Conservation (phyloP, 2,329 filamentous ascomycete species). For the Botrytis medusae region DNA sequence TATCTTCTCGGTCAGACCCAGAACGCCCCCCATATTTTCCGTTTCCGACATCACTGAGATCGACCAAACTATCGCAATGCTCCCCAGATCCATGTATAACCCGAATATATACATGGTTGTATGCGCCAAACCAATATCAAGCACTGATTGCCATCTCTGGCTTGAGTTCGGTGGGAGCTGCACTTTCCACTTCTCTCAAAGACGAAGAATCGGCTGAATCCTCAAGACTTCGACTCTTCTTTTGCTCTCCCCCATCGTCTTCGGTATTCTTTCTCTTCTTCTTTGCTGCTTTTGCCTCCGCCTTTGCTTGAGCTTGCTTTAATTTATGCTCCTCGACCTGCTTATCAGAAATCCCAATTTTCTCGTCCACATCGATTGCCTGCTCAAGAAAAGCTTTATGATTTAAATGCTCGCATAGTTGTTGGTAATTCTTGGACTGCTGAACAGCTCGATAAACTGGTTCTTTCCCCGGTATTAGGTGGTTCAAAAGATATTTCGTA, state of each 20-base stretch:
- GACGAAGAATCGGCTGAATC: neutral
- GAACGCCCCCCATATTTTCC: slow-evolving; percentile 7
- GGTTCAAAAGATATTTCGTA: slow-evolving; percentile 85
- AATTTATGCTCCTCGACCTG: slow-evolving; percentile 24
- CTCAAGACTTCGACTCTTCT: slow-evolving; percentile 16
- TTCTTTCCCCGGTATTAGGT: slow-evolving; percentile 81
- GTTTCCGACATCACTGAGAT: neutral
- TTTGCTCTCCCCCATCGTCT: slow-evolving; percentile 8
- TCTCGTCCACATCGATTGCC: slow-evolving; percentile 63
- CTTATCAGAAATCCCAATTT: slow-evolving; percentile 31
- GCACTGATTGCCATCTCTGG: slow-evolving; percentile 15
- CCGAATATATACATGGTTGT: neutral
- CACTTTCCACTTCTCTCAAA: neutral
- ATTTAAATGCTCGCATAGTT: slow-evolving; percentile 64
- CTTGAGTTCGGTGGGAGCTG: slow-evolving; percentile 1
- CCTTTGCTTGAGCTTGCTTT: slow-evolving; percentile 23
- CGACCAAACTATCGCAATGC: slow-evolving; percentile 10
- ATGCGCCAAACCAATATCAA: neutral
- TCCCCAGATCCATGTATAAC: neutral
- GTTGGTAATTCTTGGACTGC: slow-evolving; percentile 67
- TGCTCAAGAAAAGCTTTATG: slow-evolving; percentile 61
- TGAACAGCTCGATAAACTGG: slow-evolving; percentile 62
- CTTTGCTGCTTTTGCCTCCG: slow-evolving; percentile 22
- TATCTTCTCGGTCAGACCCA: neutral
- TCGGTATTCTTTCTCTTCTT: slow-evolving; percentile 17